Base-by-base conservation (phyloP, 768 basidiomycete species). In the Psilocybe subaeruginosa region DNA sequence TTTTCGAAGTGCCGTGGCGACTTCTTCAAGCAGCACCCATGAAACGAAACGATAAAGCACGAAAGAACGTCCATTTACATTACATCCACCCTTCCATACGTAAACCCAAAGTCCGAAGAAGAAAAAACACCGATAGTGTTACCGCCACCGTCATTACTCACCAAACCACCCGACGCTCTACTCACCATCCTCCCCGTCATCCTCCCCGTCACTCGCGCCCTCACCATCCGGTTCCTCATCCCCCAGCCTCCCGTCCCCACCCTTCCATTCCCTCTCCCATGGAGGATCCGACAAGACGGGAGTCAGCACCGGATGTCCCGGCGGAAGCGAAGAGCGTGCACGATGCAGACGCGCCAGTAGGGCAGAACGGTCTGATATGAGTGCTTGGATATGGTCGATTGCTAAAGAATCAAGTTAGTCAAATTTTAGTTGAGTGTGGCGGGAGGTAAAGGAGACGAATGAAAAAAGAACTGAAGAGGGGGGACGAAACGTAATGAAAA, bases 181-280 rank as follows among this genome's bases (percentile, higher is more conserved):
- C 43, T 41, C 51, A 30, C 41, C 52, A 30, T 41, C 49, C 39
- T 52, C 59, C 8, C 54, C 54, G 37, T 50, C 52, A 8, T 52
- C 29, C 41, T 59, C 50, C 54, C 30, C 52, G 30, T 53, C 54
- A 29, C 27, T 58, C 29, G 48, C 55, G 29, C 56, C 54, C 7
- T 56, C 64, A 46, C 56, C 56, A 31, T 61, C 65, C 17, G 31
- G 53, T 11, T 64, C 65, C 37, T 61, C 68, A 46, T 75, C 79
- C 49, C 74, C 82, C 35, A 77, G 73, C 56, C 77, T 80, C 52
- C 81, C 80, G 56, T 84, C 80, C 0, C 92, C 93, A 14, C 93
- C 92, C 45, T 86, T 86, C 93, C 93, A 95, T 62, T 88, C 86
- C 45, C 90, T 82, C 70, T 94, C 91, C 93, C 93, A 95, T 17